phyloP scores from a whole-genome alignment of 75 land plant genomes.

The Ceratopteris richardii region DNA sequence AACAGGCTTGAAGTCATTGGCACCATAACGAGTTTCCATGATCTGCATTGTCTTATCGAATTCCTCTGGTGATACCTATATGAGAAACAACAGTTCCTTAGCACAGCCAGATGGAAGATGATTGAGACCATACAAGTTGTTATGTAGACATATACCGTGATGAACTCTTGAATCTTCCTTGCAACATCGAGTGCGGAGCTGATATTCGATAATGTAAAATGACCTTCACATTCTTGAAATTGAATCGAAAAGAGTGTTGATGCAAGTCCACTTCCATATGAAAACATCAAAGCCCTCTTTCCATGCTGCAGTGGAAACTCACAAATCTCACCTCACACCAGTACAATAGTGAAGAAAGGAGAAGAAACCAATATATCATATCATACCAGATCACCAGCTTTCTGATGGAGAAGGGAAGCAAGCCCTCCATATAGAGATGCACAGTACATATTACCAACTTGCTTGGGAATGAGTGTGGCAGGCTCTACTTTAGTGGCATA shows the following conservation, averaged over 20 bases:
- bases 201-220: constrained; percentile 67
- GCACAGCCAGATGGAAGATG: too few species aligned
- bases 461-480: constrained; percentile 78
- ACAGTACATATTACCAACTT: constrained; percentile 98
- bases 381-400: too few species aligned
- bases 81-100: background rate
- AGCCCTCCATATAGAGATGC: constrained; percentile 94
- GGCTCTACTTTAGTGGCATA: constrained; percentile 88
- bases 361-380: background rate
- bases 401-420: constrained; percentile 61
- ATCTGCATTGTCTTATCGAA: constrained; percentile 69
- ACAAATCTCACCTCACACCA: too few species aligned
- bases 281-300: constrained; percentile 71
- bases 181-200: constrained; percentile 48
- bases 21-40: constrained; percentile 93
- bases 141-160: background rate
- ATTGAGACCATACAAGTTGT: too few species aligned
- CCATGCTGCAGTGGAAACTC: constrained; percentile 45
- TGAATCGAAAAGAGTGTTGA: constrained; percentile 84
- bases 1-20: constrained; percentile 70
- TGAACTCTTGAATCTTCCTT: constrained; percentile 42
- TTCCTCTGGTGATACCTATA: constrained; percentile 52
- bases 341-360: too few species aligned
- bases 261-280: constrained; percentile 95
- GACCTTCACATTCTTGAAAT: constrained; percentile 48